Base-by-base conservation (phyloP, 2,329 filamentous ascomycete genomes). In the Fusarium praegraminearum region DNA sequence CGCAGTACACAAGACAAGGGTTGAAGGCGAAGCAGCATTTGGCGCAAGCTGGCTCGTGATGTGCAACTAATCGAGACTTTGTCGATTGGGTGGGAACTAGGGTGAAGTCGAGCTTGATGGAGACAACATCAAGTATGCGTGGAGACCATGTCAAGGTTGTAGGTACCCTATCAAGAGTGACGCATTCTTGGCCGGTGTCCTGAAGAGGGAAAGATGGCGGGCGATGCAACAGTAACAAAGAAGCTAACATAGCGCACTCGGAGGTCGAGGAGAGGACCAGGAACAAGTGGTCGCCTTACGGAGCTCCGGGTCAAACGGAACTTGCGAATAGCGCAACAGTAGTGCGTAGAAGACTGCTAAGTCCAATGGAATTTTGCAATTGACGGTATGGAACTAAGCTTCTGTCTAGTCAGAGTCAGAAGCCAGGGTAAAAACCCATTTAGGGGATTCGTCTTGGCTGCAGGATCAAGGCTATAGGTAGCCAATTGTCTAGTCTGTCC, bases 21-120 rank as follows among this genome's bases (percentile, higher is more conserved):
- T 69, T 20, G 35, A 63, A 58, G 69, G 69, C 66, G 62, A 65
- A 74, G 72, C 68, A 70, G 67, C 65, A 65, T 61, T 58, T 71
- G 60, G 69, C 64, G 57, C 63, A 67, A 47, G 59, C 40, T 65
- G 59, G 67, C 70, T 73, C 65, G 70, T 74, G 72, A 73, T 71
- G 62, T 49, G 53, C 33, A 52, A 41, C 18, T 50, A 11, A 56
- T 68, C 58, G 65, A 72, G 54, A 60, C 69, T 68, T 66, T 72
- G 57, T 51, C 51, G 46, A 35, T 53, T 65, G 45, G 68, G 55
- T 55, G 51, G 45, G 67, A 47, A 50, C 36, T 46, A 71, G 55
- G 56, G 52, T 54, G 40, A 52, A 56, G 60, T 55, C 50, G 54
- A 65, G 57, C 38, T 47, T 36, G 43, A 57, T 35, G 50, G 26